These are phyloP conservation scores for Wickerhamiella pararugosa DNA, from an alignment of 1,139 yeast genomes.

Conservation along the genomic window DNA sequence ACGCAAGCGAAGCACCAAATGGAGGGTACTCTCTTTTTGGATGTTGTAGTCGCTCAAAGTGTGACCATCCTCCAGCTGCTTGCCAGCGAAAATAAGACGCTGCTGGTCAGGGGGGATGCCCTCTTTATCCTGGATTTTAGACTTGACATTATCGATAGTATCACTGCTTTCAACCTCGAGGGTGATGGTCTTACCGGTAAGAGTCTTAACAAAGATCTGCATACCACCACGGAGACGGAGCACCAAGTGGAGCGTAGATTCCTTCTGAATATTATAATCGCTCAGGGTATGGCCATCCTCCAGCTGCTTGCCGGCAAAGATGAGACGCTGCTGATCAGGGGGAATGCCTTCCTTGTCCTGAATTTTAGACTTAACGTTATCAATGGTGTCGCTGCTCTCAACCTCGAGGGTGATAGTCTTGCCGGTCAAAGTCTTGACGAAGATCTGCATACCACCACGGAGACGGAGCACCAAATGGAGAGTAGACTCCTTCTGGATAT, in stretches of 20 bases:
- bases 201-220: constrained; percentile 70
- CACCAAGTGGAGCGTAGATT: constrained; percentile 73
- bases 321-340: constrained; percentile 78
- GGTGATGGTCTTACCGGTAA: constrained; percentile 79
- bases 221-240: constrained; percentile 83
- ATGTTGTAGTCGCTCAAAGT: constrained; percentile 77
- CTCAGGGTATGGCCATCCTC: constrained; percentile 81
- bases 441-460: constrained; percentile 58
- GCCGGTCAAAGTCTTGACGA: constrained; percentile 75
- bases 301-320: constrained; percentile 78
- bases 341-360: constrained; percentile 87
- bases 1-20: constrained; percentile 69
- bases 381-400: constrained; percentile 81
- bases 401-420: constrained; percentile 84
- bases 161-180: constrained; percentile 77
- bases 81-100: constrained; percentile 75
- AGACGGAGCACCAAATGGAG: constrained; percentile 58
- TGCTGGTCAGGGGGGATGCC: constrained; percentile 86
- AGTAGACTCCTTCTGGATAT: constrained; percentile 66
- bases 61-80: constrained; percentile 77
- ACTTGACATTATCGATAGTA: constrained; percentile 74
- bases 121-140: constrained; percentile 78
- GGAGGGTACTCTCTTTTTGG: constrained; percentile 75
- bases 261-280: constrained; percentile 77
- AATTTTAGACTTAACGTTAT: constrained; percentile 77